Percentiles rank a stretch among this genome's conserved stretches.
Evolutionary conservation across 2,329 filamentous ascomycete species (phyloP).

Genomic region (Mycosphaerella arachidis): DNA sequence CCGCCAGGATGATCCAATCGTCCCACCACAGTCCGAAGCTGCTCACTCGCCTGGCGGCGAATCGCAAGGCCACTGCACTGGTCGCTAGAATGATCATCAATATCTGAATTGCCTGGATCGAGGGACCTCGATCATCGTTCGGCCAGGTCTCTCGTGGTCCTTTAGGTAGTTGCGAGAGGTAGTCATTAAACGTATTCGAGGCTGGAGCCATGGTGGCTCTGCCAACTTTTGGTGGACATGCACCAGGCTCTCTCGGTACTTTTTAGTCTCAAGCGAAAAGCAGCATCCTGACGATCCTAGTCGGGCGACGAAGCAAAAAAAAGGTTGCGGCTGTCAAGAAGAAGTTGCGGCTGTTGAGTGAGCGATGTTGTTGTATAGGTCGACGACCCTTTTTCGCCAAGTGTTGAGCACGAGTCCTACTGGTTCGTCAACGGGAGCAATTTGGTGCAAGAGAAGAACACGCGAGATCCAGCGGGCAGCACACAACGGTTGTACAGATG

Average conservation of each 20-base stretch:
- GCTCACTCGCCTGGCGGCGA: slow-evolving; percentile 8
- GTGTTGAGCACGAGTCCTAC: not conserved
- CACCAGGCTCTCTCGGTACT: not conserved
- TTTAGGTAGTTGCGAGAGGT: not conserved
- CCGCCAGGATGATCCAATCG: slow-evolving; percentile 13
- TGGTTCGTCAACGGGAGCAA: not conserved
- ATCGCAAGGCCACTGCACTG: slow-evolving; percentile 8
- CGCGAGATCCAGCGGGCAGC: not conserved
- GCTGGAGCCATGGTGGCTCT: not conserved
- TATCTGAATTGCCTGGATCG: slow-evolving; percentile 11
- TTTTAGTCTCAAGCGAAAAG: not conserved
- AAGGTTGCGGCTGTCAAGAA: not conserved
- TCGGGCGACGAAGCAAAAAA: not conserved
- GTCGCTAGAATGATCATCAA: slow-evolving; percentile 10
- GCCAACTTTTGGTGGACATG: not conserved
- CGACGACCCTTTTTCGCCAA: not conserved
- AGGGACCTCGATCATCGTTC: slow-evolving; percentile 8
- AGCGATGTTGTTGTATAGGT: not conserved
- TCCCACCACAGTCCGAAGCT: slow-evolving; percentile 12
- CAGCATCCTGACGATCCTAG: not conserved
- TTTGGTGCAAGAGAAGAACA: not conserved
- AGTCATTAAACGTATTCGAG: not conserved
- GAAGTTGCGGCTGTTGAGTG: too few species aligned
- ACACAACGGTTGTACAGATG: not conserved
- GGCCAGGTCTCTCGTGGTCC: not conserved